Conservation (phyloP, 208 protist species). For the Trichomonas gallinae region DNA sequence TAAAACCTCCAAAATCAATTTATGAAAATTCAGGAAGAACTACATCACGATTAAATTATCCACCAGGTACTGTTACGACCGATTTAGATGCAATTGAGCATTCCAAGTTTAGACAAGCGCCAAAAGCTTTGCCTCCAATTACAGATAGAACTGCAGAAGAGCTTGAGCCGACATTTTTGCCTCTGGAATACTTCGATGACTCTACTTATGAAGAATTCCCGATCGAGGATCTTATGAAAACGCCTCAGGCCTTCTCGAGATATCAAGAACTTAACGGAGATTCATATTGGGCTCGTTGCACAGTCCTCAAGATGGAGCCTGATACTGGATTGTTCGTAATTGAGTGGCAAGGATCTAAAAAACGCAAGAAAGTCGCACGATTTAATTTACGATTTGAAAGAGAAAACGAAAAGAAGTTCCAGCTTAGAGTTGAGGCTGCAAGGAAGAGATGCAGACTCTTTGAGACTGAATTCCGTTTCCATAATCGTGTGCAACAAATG, state of each 20-base stretch:
- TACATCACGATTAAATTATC: neutral
- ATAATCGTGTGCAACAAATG: neutral
- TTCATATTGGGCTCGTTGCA: neutral
- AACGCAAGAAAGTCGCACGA: slow-evolving; percentile 3
- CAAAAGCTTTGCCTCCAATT: neutral
- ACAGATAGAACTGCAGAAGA: neutral
- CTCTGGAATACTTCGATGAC: neutral
- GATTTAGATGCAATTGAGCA: neutral
- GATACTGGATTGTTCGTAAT: neutral
- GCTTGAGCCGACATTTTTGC: neutral
- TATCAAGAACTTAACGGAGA: slow-evolving; percentile 11
- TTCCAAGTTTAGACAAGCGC: neutral
- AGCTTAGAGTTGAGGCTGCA: neutral
- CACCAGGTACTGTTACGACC: neutral
- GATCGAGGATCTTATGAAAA: neutral
- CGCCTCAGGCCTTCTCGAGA: neutral
- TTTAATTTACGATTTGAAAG: neutral
- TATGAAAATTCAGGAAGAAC: neutral
- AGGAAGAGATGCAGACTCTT: neutral
- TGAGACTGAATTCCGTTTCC: neutral
- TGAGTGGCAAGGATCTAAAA: neutral
- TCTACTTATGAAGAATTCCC: slow-evolving; percentile 14
- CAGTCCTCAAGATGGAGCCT: neutral
- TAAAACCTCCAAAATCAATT: neutral
- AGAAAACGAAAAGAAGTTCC: neutral